A percentile compares a stretch with the other conserved stretches of the same genome.
These are phyloP conservation scores for Xylaria arbuscula DNA, from an alignment of 2,329 filamentous ascomycete species.

Conservation along the genomic window DNA sequence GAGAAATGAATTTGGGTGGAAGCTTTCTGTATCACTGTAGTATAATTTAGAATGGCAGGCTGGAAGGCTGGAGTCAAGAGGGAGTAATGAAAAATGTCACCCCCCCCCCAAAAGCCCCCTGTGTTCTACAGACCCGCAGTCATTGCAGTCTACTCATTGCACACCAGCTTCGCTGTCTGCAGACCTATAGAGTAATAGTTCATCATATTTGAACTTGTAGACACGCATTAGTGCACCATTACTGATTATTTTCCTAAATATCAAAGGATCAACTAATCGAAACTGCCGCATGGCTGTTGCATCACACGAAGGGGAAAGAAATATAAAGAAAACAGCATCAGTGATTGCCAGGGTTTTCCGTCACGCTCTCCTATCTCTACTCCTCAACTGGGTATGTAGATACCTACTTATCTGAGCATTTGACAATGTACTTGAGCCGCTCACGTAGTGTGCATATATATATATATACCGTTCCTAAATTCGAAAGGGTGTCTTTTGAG, in stretches of 20 bases:
- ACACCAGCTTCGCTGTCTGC: constrained; percentile 8
- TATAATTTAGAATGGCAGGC: constrained; percentile 41
- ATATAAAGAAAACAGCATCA: background rate
- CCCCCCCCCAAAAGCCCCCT: constrained; percentile 2
- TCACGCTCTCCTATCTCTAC: background rate
- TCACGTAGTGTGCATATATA: too few species aligned
- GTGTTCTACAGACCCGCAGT: constrained; percentile 23
- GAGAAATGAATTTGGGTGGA: constrained; percentile 19
- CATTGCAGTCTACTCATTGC: constrained; percentile 10
- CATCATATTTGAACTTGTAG: background rate
- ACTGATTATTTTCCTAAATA: background rate
- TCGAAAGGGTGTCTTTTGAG: too few species aligned
- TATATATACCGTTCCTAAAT: too few species aligned
- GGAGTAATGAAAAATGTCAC: constrained; percentile 38
- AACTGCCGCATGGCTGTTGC: too few species aligned
- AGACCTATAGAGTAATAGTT: constrained; percentile 12
- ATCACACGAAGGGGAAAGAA: too few species aligned
- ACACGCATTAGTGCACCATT: background rate
- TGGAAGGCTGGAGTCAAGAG: constrained; percentile 27
- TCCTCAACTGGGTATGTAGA: too few species aligned
- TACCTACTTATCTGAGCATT: background rate
- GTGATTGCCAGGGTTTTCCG: background rate
- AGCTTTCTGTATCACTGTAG: constrained; percentile 38
- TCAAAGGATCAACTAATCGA: background rate
- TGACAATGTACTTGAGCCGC: background rate